A percentile compares a stretch with the other conserved stretches of the same genome.
Conservation (phyloP, 768 basidiomycete species). For the Suillus subalutaceus region DNA sequence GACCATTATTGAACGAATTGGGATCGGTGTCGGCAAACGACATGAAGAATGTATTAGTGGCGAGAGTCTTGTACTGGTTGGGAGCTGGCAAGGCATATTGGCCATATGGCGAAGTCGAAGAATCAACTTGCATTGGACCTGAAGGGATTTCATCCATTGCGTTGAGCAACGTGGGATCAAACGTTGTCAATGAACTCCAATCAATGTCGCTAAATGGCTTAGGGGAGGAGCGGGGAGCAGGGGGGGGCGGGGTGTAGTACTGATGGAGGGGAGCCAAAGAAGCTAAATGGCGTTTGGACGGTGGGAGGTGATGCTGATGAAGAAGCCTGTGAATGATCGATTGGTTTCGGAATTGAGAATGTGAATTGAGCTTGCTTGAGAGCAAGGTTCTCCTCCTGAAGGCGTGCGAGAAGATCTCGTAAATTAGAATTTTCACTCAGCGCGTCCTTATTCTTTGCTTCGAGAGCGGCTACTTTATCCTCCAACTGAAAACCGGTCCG, state of each 20-base stretch:
- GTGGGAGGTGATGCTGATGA: conserved; percentile 25
- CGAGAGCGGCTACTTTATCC: conserved; percentile 86
- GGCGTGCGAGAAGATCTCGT: conserved; percentile 77
- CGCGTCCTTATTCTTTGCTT: conserved; percentile 76
- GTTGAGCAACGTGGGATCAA: conserved; percentile 69
- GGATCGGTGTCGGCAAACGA: conserved; percentile 70
- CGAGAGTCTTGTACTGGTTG: conserved; percentile 75
- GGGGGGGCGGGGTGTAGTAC: conserved; percentile 25
- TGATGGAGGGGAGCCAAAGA: conserved; percentile 28
- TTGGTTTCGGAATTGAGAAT: conserved; percentile 68
- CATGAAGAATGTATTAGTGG: conserved; percentile 83
- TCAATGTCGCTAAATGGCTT: conserved; percentile 42
- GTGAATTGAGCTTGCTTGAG: conserved; percentile 86
- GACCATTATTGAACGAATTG: conserved; percentile 28
- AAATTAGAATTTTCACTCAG: conserved; percentile 86
- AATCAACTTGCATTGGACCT: conserved; percentile 58
- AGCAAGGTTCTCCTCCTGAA: conserved; percentile 85
- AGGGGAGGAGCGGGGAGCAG: conserved; percentile 35
- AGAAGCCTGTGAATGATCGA: conserved; percentile 18
- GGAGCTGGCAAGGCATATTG: conserved; percentile 46
- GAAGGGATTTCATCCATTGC: conserved; percentile 66
- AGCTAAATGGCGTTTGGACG: conserved; percentile 27
- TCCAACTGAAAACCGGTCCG: conserved; percentile 61
- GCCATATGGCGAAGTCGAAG: conserved; percentile 50
- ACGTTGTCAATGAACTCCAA: conserved; percentile 68